Evolutionary conservation across 2,329 filamentous ascomycete genomes (phyloP), one percentile per base, ranked within the genome.

Genomic region (Penicillium oxalicum): DNA sequence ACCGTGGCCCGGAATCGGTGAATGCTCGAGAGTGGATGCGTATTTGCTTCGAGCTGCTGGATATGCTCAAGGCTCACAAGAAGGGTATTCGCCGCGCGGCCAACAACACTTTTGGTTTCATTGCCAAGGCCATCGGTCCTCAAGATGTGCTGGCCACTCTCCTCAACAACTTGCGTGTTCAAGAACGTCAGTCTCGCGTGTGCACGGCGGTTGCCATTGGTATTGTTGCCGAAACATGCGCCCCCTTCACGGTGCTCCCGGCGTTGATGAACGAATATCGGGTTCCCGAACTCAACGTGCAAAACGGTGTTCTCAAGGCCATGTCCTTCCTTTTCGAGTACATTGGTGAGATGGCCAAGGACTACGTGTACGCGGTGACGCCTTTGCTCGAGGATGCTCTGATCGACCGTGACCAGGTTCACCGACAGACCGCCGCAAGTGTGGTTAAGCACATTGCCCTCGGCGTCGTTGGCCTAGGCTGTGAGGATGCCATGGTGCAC

Each of bases 51-150:
- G 93, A 98, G 74, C 77, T 98, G 46, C 82, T 98, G 28, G 93
- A 98, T 72, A 98, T 98, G 93, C 81, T 98, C 63, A 98, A 98
- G 73, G 93, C 93, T 5, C 93, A 98, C 77, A 98, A 98, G 75
- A 98, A 98, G 79, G 94, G 93, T 57, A 98, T 98, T 60, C 87
- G 93, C 57, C 86, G 93, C 70, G 93, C 93, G 24, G 94, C 93
- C 61, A 98, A 98, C 81, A 98, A 98, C 76, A 98, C 93, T 0
- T 98, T 98, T 63, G 93, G 93, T 69, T 98, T 96, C 79, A 98
- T 98, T 63, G 93, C 93, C 67, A 98, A 98, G 74, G 93, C 93
- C 51, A 98, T 98, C 62, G 93, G 93, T 58, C 93, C 93, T 9
- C 91, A 97, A 70, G 93, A 98, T 74, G 93, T 98, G 26, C 77